Conservation (phyloP, 139 green algal genomes). For the Chlamydomonas asymmetrica region DNA sequence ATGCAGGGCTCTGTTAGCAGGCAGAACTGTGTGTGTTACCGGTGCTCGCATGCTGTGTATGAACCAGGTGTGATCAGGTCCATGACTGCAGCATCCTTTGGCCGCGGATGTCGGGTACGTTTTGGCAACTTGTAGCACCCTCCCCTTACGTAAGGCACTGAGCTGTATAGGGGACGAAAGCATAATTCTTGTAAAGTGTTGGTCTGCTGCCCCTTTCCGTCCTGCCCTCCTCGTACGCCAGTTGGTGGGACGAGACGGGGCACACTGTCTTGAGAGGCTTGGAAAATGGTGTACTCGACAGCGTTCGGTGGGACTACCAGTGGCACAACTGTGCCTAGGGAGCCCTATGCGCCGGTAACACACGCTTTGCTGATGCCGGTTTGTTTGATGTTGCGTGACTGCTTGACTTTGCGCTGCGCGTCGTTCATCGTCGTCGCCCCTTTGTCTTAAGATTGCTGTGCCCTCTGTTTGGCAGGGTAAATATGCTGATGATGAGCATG, state of each 20-base stretch:
- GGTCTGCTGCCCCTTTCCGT: background rate
- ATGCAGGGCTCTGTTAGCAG: no score
- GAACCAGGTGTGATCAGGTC: no score
- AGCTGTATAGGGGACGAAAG: background rate
- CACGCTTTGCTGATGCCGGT: background rate
- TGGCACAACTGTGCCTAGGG: background rate
- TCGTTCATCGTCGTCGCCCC: background rate
- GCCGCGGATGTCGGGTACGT: no score
- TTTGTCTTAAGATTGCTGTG: background rate
- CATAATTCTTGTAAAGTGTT: background rate
- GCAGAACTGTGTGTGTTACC: no score
- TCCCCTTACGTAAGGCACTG: background rate
- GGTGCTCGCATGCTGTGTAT: no score
- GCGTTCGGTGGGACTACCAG: slow-evolving; percentile 15
- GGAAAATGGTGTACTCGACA: slow-evolving; percentile 15
- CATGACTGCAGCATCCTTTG: no score
- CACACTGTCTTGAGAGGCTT: background rate
- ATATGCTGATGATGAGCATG: slow-evolving; percentile 5
- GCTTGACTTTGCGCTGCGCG: background rate
- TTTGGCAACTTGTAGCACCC: background rate
- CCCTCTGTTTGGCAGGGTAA: slow-evolving; percentile 1
- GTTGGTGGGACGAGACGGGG: background rate
- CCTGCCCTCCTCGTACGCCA: background rate
- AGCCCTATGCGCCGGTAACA: slow-evolving; percentile 10
- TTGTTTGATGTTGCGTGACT: background rate